phyloP scores from a whole-genome alignment of 2,329 filamentous ascomycete genomes.

The Capronia epimyces region DNA sequence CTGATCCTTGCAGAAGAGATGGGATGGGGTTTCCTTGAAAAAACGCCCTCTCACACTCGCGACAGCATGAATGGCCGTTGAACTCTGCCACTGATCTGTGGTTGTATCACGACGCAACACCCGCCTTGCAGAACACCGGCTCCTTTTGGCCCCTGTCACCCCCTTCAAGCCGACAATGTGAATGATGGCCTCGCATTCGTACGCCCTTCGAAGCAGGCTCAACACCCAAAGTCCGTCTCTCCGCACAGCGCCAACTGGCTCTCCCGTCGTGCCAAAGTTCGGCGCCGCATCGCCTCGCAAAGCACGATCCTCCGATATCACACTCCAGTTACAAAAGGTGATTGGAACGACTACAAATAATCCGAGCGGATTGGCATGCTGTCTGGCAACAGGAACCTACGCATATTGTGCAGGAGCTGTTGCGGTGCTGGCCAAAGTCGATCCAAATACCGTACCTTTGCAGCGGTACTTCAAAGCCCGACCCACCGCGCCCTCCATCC shows the following conservation, averaged over 20 bases:
- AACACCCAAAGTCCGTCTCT: slow-evolving; percentile 20
- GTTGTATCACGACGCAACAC: slow-evolving; percentile 1
- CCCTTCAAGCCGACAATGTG: slow-evolving; percentile 7
- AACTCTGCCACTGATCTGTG: neutral
- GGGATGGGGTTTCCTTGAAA: neutral
- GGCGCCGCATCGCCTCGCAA: slow-evolving; percentile 14
- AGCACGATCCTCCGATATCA: slow-evolving; percentile 14
- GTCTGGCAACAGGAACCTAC: slow-evolving; percentile 64
- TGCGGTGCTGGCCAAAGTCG: slow-evolving; percentile 79
- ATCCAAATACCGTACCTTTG: slow-evolving; percentile 56
- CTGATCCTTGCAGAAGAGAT: neutral
- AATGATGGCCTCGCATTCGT: slow-evolving; percentile 26
- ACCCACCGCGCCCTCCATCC: slow-evolving; percentile 63
- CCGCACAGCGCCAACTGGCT: slow-evolving; percentile 19
- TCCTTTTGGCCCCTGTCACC: neutral
- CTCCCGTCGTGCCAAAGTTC: slow-evolving; percentile 15
- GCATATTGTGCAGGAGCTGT: slow-evolving; percentile 90
- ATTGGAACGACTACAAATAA: slow-evolving; percentile 85
- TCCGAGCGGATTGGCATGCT: slow-evolving; percentile 78
- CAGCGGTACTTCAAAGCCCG: slow-evolving; percentile 90
- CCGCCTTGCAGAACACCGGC: neutral
- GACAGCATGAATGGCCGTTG: neutral
- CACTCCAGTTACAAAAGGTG: slow-evolving; percentile 38
- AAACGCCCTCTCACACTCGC: neutral
- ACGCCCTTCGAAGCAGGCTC: slow-evolving; percentile 27